A percentile compares a stretch with the other conserved stretches of the same genome.
Conservation (phyloP, 805 yeast species). For the Metschnikowia arizonensis region DNA sequence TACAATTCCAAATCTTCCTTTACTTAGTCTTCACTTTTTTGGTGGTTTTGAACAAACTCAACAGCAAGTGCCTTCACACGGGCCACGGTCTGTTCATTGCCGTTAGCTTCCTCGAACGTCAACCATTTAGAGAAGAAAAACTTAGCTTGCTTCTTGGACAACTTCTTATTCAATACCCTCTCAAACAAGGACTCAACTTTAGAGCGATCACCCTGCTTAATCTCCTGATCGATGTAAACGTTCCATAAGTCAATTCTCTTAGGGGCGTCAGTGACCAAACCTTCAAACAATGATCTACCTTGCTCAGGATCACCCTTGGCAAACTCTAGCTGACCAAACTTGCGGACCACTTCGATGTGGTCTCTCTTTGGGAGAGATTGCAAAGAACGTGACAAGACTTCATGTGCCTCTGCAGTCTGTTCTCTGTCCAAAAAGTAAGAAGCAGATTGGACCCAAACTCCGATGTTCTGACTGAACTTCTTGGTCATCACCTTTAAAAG, state of each 20-base stretch:
- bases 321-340: constrained; percentile 87
- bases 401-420: constrained; percentile 58
- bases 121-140: constrained; percentile 94
- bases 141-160: constrained; percentile 85
- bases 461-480: constrained; percentile 65
- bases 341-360: constrained; percentile 76
- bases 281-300: constrained; percentile 93
- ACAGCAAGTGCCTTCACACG: constrained; percentile 89
- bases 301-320: constrained; percentile 86
- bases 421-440: constrained; percentile 64
- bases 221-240: constrained; percentile 90
- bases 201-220: constrained; percentile 55
- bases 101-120: constrained; percentile 63
- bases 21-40: constrained; percentile 13
- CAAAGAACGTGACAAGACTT: constrained; percentile 69
- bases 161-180: constrained; percentile 63
- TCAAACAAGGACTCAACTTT: constrained; percentile 79
- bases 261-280: constrained; percentile 82
- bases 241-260: constrained; percentile 93
- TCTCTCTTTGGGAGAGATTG: constrained; percentile 65
- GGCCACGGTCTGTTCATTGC: constrained; percentile 67
- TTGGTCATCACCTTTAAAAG: constrained; percentile 66
- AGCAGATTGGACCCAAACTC: constrained; percentile 82
- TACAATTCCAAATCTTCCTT: background rate
- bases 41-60: constrained; percentile 53